Evolutionary conservation across 371 early-diverging fungal genomes (phyloP).

Genomic region (Smittium culicis): DNA sequence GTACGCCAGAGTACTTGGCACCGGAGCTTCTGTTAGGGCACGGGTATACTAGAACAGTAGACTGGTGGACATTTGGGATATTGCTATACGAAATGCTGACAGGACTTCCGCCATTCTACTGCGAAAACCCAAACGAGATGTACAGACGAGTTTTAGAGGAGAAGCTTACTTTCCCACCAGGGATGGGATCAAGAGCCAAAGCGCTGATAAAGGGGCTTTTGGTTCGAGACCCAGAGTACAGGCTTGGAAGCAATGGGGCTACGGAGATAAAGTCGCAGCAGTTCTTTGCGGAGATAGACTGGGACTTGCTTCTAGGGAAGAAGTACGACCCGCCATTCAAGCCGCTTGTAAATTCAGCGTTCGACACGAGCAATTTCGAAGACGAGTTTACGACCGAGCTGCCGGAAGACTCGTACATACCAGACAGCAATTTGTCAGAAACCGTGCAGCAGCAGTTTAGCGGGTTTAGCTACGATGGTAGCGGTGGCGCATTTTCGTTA

Average conservation of each 20-base stretch:
- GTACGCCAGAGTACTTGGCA: conserved; percentile 97
- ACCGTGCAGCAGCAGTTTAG: too few relatives aligned
- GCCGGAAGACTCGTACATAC: too few relatives aligned
- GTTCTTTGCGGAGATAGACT: conserved; percentile 92
- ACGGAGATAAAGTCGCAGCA: conserved; percentile 83
- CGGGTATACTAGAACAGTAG: conserved; percentile 90
- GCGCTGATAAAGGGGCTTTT: conserved; percentile 79
- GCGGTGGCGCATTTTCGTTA: too few relatives aligned
- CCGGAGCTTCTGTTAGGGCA: conserved; percentile 93
- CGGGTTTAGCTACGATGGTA: too few relatives aligned
- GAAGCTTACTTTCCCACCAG: conserved; percentile 71
- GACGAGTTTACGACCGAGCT: conserved; percentile 85
- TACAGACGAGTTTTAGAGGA: conserved; percentile 90
- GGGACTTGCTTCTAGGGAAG: conserved; percentile 67
- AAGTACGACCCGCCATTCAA: conserved; percentile 89
- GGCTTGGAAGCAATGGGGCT: conserved; percentile 87
- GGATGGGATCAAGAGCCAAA: conserved; percentile 76
- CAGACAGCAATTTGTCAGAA: too few relatives aligned
- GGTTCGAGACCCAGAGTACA: conserved; percentile 73
- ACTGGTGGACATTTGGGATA: conserved; percentile 94
- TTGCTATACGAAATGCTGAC: conserved; percentile 88
- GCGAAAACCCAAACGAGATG: conserved; percentile 84
- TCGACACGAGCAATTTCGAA: conserved; percentile 91
- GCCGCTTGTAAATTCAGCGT: conserved; percentile 70
- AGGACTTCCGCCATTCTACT: conserved; percentile 92